Conservation (phyloP, 208 protist genomes). For the Giardia duodenalis region DNA sequence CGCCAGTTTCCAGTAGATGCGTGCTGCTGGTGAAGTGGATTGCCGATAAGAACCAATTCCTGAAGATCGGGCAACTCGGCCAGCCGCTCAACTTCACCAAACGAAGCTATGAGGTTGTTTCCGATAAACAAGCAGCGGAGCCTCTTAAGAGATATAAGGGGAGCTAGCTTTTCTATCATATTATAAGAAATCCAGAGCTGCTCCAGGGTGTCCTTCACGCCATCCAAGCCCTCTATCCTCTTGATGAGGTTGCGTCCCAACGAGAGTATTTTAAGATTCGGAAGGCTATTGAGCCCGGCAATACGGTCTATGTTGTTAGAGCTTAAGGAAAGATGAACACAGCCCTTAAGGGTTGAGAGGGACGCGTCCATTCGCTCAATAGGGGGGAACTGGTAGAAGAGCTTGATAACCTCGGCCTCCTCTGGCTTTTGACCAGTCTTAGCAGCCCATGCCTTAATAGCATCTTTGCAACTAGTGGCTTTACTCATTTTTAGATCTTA, state of each 20-base stretch:
- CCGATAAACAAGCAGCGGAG: slow-evolving; percentile 69
- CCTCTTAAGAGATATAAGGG: slow-evolving; percentile 70
- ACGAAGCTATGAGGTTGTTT: slow-evolving; percentile 76
- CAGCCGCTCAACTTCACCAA: slow-evolving; percentile 70
- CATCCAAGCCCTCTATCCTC: slow-evolving; percentile 74
- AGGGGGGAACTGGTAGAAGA: slow-evolving; percentile 17
- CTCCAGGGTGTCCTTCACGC: slow-evolving; percentile 61
- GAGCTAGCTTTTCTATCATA: slow-evolving; percentile 71
- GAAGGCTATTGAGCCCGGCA: neutral
- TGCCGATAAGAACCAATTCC: slow-evolving; percentile 71
- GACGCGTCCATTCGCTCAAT: slow-evolving; percentile 18
- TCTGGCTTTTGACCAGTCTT: neutral
- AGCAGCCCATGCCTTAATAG: neutral
- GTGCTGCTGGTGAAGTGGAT: slow-evolving; percentile 54
- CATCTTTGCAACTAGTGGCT: neutral
- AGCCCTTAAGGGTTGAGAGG: slow-evolving; percentile 4
- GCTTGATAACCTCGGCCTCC: neutral
- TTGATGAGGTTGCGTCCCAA: slow-evolving; percentile 75
- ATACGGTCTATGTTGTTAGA: slow-evolving; percentile 23
- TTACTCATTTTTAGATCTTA: slow-evolving; percentile 7
- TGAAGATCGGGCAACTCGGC: slow-evolving; percentile 68
- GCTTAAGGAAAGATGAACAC: neutral
- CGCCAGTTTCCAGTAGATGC: neutral
- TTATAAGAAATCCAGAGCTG: slow-evolving; percentile 83
- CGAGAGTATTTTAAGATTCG: slow-evolving; percentile 69